phyloP scores from a whole-genome alignment of 1,284 basidiomycete genomes.

The Xanthoconium separans region DNA sequence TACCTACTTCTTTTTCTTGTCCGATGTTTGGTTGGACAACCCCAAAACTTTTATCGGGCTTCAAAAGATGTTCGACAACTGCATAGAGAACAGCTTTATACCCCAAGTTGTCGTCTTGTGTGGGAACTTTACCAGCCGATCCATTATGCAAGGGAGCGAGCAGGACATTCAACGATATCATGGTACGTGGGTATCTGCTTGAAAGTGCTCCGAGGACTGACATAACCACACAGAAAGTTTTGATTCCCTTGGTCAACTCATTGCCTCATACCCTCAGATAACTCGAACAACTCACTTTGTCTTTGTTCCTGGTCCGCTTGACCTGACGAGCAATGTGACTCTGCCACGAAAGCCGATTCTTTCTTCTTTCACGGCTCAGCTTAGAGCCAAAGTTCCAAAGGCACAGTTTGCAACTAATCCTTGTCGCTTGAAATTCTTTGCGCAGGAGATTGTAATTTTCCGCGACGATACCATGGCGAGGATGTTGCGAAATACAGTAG shows the following conservation, averaged over 20 bases:
- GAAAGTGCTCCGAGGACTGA: conserved; percentile 3
- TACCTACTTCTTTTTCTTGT: conserved; percentile 91
- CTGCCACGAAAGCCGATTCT: conserved; percentile 83
- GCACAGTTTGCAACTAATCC: conserved; percentile 89
- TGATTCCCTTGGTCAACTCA: conserved; percentile 81
- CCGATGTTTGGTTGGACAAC: conserved; percentile 94
- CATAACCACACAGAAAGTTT: conserved; percentile 66
- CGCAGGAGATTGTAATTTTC: conserved; percentile 94
- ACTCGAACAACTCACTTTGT: conserved; percentile 85
- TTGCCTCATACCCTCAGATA: conserved; percentile 78
- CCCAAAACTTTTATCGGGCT: conserved; percentile 80
- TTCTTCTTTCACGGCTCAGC: conserved; percentile 65
- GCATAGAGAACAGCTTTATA: conserved; percentile 83
- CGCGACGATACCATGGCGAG: conserved; percentile 92
- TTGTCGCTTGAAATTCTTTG: conserved; percentile 92
- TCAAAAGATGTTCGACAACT: conserved; percentile 86
- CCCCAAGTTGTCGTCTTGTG: conserved; percentile 90
- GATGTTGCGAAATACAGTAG: conserved; percentile 90
- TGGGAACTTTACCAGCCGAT: conserved; percentile 89
- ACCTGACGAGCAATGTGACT: conserved; percentile 75
- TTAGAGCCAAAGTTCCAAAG: conserved; percentile 74
- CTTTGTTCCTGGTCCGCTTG: conserved; percentile 91
- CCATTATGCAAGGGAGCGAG: conserved; percentile 75
- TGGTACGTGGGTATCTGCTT: conserved; percentile 45
- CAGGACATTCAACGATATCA: conserved; percentile 83